These are phyloP conservation scores for Neurospora crassa DNA, from an alignment of 2,329 filamentous ascomycete species.

Conservation along the genomic window DNA sequence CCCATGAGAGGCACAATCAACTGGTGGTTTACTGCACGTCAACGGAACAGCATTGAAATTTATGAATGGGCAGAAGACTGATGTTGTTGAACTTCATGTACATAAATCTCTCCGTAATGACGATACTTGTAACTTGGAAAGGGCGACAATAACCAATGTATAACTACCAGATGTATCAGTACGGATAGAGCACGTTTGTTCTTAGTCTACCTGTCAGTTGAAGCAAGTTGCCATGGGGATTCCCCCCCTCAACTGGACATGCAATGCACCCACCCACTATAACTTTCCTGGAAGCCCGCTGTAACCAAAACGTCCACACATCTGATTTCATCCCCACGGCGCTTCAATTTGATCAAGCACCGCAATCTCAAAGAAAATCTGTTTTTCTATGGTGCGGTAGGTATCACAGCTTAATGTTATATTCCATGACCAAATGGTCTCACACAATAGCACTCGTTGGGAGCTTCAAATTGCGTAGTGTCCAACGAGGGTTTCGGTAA, in stretches of 20 bases:
- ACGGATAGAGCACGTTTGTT: too few relatives aligned
- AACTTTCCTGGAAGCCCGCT: not conserved
- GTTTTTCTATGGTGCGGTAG: not conserved
- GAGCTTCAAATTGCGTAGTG: not conserved
- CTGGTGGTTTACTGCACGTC: not conserved
- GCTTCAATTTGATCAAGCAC: not conserved
- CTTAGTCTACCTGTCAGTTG: not conserved
- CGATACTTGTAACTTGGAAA: too few relatives aligned
- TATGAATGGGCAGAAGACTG: not conserved
- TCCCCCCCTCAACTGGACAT: not conserved
- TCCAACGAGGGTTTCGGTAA: not conserved
- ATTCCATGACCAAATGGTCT: accelerated
- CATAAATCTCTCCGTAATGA: too few relatives aligned
- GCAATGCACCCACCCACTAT: not conserved
- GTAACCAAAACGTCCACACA: not conserved
- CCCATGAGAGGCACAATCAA: not conserved
- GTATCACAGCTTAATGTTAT: not conserved
- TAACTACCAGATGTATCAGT: too few relatives aligned
- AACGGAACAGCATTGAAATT: not conserved
- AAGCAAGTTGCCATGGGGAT: not conserved
- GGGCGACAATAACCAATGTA: too few relatives aligned
- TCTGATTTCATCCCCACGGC: not conserved
- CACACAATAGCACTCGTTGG: not conserved
- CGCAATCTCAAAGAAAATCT: too few relatives aligned
- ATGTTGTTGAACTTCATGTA: too few relatives aligned